Conservation (phyloP, 108 stramenopile species). For the Cylindrotheca fusiformis region DNA sequence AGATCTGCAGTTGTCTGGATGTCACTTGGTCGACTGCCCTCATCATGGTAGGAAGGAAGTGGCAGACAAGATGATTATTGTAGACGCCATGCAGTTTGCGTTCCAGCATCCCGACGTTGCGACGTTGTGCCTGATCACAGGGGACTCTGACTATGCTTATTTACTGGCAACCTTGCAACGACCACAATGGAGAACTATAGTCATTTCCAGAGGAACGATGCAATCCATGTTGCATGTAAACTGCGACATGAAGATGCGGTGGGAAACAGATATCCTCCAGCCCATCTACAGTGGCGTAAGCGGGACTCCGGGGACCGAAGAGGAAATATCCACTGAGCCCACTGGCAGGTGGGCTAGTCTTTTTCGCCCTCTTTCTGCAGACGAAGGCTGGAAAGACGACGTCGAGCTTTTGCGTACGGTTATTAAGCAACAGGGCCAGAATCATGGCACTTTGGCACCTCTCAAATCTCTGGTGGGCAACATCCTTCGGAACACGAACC, state of each 20-base stretch:
- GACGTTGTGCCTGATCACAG: constrained; percentile 37
- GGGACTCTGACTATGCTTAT: constrained; percentile 35
- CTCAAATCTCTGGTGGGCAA: constrained; percentile 19
- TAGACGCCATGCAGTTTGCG: constrained; percentile 43
- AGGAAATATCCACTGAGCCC: background rate
- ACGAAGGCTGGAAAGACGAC: constrained; percentile 9
- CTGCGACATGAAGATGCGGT: constrained; percentile 37
- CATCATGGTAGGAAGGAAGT: constrained; percentile 38
- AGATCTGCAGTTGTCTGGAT: constrained; percentile 35
- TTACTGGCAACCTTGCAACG: constrained; percentile 27
- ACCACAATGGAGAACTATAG: constrained; percentile 38
- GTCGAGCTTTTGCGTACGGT: constrained; percentile 20
- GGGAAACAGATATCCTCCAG: constrained; percentile 35
- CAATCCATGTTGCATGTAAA: constrained; percentile 36
- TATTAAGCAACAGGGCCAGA: background rate
- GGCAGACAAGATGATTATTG: constrained; percentile 50
- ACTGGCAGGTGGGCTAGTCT: background rate
- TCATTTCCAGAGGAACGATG: constrained; percentile 34
- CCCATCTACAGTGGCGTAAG: background rate
- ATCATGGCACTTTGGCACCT: background rate
- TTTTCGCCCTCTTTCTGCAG: too few species aligned
- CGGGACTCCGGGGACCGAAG: background rate
- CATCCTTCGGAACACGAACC: constrained; percentile 14
- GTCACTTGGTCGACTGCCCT: constrained; percentile 38
- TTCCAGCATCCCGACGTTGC: constrained; percentile 32